Evolutionary conservation across 108 stramenopile species (phyloP), one percentile per base, ranked within the genome.

Genomic region (Cylindrotheca fusiformis): DNA sequence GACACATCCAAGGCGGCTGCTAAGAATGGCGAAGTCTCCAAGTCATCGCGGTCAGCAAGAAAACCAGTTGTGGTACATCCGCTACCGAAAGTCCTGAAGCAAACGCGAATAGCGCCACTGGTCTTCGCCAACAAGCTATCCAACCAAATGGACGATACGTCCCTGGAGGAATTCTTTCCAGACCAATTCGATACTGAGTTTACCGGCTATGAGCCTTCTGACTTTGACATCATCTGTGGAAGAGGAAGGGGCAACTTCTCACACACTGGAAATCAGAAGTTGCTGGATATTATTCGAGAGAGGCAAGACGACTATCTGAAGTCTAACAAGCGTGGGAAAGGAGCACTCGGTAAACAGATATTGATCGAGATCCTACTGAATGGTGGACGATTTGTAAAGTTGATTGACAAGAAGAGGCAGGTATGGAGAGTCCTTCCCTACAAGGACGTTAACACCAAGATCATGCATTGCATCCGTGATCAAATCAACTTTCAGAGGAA

Each of bases 191-290:
- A 41, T 41, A 14, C 14, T 14, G 36, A 41, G 36, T 6, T 41
- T 41, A 14, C 36, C 10, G 14, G 14, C 36, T 41, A 41, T 14
- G 10, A 41, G 14, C 36, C 36, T 10, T 41, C 36, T 10, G 36
- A 41, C 14, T 14, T 10, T 14, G 36, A 41, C 36, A 41, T 66
- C 10, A 48, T 66, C 26, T 66, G 65, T 55, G 65, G 65, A 3
- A 10, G 65, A 12, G 65, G 65, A 20, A 30, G 55, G 8, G 65
- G 55, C 0, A 56, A 56, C 30, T 56, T 56, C 28, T 31, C 29
- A 4, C 65, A 66, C 26, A 50, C 45, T 20, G 65, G 65, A 31
- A 66, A 66, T 23, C 65, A 51, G 20, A 51, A 51, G 50, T n/a
- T 51, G 12, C 19, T 51, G 50, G 21, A 51, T n/a, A 22, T 51